These are phyloP conservation scores for Pyrrhoderma noxium DNA, from an alignment of 1,284 basidiomycete genomes.

Conservation along the genomic window DNA sequence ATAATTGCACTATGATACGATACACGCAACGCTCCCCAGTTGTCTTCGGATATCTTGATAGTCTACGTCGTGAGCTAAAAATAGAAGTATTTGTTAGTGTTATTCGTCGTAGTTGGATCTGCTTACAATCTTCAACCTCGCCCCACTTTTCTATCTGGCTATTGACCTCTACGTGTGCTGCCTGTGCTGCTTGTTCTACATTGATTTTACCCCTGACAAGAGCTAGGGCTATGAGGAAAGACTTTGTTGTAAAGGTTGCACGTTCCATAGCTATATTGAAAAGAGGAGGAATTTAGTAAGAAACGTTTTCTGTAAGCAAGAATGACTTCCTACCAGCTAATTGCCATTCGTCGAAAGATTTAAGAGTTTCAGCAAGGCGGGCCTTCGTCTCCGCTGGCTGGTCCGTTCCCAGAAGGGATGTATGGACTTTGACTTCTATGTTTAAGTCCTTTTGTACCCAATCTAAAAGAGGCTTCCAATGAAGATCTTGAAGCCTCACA, in stretches of 20 bases:
- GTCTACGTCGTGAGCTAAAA: slow-evolving; percentile 89
- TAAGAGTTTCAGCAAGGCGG: slow-evolving; percentile 52
- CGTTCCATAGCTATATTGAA: slow-evolving; percentile 75
- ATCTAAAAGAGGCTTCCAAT: slow-evolving; percentile 85
- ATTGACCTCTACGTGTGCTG: slow-evolving; percentile 87
- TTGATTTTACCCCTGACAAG: slow-evolving; percentile 71
- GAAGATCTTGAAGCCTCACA: slow-evolving; percentile 72
- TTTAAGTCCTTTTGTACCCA: slow-evolving; percentile 70
- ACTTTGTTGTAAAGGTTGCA: slow-evolving; percentile 86
- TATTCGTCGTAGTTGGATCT: slow-evolving; percentile 10
- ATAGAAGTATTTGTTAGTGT: background rate
- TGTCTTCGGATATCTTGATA: slow-evolving; percentile 88
- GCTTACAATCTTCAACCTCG: slow-evolving; percentile 96
- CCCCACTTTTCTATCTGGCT: slow-evolving; percentile 97
- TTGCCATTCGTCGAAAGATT: slow-evolving; percentile 72
- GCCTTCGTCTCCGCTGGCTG: slow-evolving; percentile 65
- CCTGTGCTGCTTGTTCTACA: slow-evolving; percentile 80
- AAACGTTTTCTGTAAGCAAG: background rate
- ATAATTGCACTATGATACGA: slow-evolving; percentile 30
- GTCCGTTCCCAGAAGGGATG: slow-evolving; percentile 58
- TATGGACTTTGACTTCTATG: slow-evolving; percentile 59
- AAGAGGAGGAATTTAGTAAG: background rate
- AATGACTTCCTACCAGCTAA: slow-evolving; percentile 66
- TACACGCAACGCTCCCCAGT: slow-evolving; percentile 71
- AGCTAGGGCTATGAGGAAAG: slow-evolving; percentile 83